Conservation (phyloP, 139 green algal species). For the Chlamydomonas urium region DNA sequence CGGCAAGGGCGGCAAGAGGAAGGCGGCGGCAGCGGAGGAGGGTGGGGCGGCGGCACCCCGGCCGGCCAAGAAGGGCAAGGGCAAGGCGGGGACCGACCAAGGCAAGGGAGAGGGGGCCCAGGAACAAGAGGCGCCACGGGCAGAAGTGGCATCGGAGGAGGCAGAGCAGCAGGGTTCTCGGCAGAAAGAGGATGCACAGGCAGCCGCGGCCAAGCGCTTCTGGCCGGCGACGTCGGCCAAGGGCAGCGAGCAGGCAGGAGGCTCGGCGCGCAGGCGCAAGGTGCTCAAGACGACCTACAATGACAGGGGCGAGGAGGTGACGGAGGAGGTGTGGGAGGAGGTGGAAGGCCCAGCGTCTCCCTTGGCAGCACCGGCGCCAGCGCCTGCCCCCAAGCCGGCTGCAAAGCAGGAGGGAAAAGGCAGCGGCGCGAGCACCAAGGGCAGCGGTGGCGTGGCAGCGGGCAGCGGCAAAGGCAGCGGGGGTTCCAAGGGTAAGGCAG, state of each 20-base stretch:
- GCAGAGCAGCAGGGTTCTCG: too few relatives aligned
- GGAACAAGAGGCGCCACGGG: neutral
- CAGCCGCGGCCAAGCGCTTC: too few relatives aligned
- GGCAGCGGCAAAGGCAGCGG: neutral
- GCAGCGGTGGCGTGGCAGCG: neutral
- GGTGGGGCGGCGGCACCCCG: neutral
- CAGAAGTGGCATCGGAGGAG: neutral
- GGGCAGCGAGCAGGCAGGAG: too few relatives aligned
- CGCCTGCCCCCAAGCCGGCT: neutral
- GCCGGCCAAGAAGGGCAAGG: too few relatives aligned
- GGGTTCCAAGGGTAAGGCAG: neutral
- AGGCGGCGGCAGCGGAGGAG: neutral
- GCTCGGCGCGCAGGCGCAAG: too few relatives aligned
- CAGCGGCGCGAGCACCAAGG: too few relatives aligned
- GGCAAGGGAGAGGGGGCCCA: too few relatives aligned
- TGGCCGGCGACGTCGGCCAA: too few relatives aligned
- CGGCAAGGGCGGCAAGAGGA: neutral
- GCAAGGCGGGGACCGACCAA: too few relatives aligned
- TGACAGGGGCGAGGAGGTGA: slow-evolving; percentile 13
- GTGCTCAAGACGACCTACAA: slow-evolving; percentile 2
- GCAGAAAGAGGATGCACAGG: too few relatives aligned
- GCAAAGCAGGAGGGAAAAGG: neutral
- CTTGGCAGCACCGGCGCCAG: too few relatives aligned
- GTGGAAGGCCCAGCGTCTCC: neutral
- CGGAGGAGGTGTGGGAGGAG: slow-evolving; percentile 8